Conservation (phyloP, 306 rosid species). For the Trichosanthes cucumerina region DNA sequence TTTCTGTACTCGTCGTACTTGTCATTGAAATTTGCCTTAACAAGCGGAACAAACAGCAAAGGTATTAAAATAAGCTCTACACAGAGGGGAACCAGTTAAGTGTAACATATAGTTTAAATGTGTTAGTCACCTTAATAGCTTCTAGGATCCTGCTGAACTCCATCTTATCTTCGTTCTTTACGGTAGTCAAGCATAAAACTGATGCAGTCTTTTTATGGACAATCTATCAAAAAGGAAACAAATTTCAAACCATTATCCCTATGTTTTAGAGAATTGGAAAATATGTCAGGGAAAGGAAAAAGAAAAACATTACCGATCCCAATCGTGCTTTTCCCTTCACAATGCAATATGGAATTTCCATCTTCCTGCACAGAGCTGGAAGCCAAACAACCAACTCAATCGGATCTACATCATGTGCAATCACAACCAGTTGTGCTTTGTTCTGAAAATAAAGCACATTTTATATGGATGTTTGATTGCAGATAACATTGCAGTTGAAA, state of each 20-base stretch:
- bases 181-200: slow-evolving; percentile 63
- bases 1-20: slow-evolving; percentile 59
- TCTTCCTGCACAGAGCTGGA: slow-evolving; percentile 69
- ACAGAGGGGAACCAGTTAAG: background rate
- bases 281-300: background rate
- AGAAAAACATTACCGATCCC: slow-evolving; percentile 37
- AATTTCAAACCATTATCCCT: background rate
- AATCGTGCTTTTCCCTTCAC: slow-evolving; percentile 74
- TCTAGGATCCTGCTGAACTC: slow-evolving; percentile 62
- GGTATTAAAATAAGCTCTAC: background rate
- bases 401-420: slow-evolving; percentile 82
- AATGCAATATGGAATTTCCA: slow-evolving; percentile 80
- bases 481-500: background rate
- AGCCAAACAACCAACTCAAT: slow-evolving; percentile 80
- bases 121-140: slow-evolving; percentile 51
- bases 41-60: background rate
- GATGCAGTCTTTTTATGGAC: slow-evolving; percentile 70
- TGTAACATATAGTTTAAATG: background rate
- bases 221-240: slow-evolving; percentile 23
- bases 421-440: slow-evolving; percentile 66
- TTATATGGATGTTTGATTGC: background rate
- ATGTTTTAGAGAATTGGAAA: background rate
- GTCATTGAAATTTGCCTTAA: slow-evolving; percentile 73
- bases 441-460: slow-evolving; percentile 26
- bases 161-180: slow-evolving; percentile 75